Conservation (phyloP, 352 stramenopile genomes). For the Peronospora farinosa region DNA sequence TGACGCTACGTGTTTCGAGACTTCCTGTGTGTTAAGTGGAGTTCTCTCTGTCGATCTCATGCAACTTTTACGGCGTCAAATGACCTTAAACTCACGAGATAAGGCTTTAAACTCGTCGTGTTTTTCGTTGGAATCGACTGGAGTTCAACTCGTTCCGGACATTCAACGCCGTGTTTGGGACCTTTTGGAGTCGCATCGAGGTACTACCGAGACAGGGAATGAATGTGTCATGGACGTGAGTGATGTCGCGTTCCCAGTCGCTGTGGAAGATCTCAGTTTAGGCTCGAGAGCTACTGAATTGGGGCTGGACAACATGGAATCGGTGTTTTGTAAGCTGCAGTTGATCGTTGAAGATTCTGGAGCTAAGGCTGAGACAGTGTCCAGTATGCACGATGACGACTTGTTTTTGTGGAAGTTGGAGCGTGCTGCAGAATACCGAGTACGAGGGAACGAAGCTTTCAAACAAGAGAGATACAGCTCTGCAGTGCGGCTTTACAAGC, state of each 20-base stretch:
- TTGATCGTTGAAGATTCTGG: conserved; percentile 7
- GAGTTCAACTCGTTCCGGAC: conserved; percentile 26
- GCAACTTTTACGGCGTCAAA: conserved; percentile 1
- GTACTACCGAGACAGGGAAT: background rate
- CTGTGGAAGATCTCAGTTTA: conserved; percentile 27
- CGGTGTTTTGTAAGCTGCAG: conserved; percentile 31
- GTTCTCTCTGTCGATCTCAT: conserved; percentile 17
- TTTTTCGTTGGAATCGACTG: conserved; percentile 12
- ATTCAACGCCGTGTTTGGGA: conserved; percentile 20
- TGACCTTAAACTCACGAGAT: background rate
- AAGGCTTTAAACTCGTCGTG: conserved; percentile 6
- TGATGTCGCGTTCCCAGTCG: conserved; percentile 18
- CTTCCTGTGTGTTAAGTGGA: conserved; percentile 17
- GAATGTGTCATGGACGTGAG: conserved; percentile 1
- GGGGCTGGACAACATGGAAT: conserved; percentile 10
- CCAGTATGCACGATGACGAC: conserved; percentile 2
- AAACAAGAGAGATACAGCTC: conserved; percentile 29
- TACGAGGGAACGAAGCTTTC: conserved; percentile 52
- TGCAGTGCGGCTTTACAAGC: conserved; percentile 39
- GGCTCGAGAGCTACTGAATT: conserved; percentile 15
- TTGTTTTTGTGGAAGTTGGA: conserved; percentile 54
- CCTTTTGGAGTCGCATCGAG: conserved; percentile 11
- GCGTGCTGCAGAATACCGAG: conserved; percentile 39
- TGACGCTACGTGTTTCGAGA: conserved; percentile 13
- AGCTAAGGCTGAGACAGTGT: background rate